A percentile compares a stretch with the other conserved stretches of the same genome.
Conservation (phyloP, 495 filamentous ascomycete species). For the Penicillium arizonense region DNA sequence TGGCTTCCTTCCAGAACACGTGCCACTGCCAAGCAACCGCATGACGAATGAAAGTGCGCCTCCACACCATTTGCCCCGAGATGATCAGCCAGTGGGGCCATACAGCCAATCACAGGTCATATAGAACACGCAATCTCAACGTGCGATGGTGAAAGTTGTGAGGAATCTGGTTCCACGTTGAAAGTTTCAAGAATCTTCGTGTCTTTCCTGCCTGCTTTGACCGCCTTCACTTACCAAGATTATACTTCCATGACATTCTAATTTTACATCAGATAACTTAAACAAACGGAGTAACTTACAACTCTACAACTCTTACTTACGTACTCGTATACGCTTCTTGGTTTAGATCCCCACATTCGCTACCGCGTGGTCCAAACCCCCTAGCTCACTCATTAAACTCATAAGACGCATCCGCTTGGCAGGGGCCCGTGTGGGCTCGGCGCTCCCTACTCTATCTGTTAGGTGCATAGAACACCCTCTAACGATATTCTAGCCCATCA, state of each 20-base stretch:
- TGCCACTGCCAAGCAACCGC: neutral
- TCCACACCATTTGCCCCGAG: conserved; percentile 2
- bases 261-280: too few species aligned
- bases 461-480: conserved; percentile 1
- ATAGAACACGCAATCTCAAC: conserved; percentile 35
- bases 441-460: conserved; percentile 15
- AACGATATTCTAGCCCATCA: too few species aligned
- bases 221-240: neutral
- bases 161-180: conserved; percentile 16
- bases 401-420: neutral
- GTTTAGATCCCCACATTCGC: neutral
- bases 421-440: conserved; percentile 7
- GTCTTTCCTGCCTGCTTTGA: neutral
- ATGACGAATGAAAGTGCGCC: conserved; percentile 3
- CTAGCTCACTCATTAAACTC: neutral
- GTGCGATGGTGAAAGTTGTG: conserved; percentile 31
- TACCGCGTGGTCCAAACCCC: neutral
- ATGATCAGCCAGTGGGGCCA: conserved; percentile 1
- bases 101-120: conserved; percentile 21
- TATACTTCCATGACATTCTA: too few species aligned
- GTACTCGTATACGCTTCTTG: neutral
- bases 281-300: too few species aligned
- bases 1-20: neutral
- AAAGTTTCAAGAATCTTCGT: neutral
- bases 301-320: neutral